Percentiles rank a stretch among this genome's conserved stretches.
These are phyloP conservation scores for Penicillium dipodomyicola DNA, from an alignment of 495 filamentous ascomycete genomes.

Conservation along the genomic window DNA sequence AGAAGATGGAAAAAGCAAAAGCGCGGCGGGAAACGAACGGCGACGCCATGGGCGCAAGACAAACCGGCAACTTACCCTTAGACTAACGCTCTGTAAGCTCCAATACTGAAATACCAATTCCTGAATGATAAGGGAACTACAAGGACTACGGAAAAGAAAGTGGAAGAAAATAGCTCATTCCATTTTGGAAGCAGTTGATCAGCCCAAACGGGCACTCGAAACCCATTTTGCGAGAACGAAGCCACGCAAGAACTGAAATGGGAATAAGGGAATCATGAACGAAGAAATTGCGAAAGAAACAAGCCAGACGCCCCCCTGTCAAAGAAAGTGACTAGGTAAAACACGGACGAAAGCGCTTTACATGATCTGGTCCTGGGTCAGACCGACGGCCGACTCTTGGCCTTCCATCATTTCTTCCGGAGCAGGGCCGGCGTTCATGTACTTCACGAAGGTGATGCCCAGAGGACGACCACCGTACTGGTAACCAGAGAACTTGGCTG, in stretches of 20 bases:
- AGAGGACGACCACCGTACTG: conserved; percentile 95
- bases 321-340: conserved; percentile 10
- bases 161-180: not conserved
- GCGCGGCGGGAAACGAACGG: not conserved
- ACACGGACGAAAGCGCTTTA: conserved; percentile 39
- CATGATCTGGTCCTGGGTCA: conserved; percentile 99
- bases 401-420: conserved; percentile 81
- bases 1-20: too few species aligned
- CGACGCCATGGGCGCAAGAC: too few species aligned
- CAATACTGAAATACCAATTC: not conserved
- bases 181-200: conserved; percentile 5
- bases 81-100: not conserved
- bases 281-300: conserved; percentile 9
- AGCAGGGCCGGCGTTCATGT: conserved; percentile 62
- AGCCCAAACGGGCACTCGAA: conserved; percentile 11
- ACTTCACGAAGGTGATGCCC: conserved; percentile 88
- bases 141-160: not conserved
- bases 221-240: conserved; percentile 8
- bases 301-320: conserved; percentile 5
- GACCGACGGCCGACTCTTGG: conserved; percentile 61
- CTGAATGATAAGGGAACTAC: not conserved
- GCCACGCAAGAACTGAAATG: conserved; percentile 13
- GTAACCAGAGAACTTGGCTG: conserved; percentile 94
- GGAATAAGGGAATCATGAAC: conserved; percentile 32
- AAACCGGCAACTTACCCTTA: too few species aligned